Conservation (phyloP, 305 asterid genomes). For the Salvia sclarea region DNA sequence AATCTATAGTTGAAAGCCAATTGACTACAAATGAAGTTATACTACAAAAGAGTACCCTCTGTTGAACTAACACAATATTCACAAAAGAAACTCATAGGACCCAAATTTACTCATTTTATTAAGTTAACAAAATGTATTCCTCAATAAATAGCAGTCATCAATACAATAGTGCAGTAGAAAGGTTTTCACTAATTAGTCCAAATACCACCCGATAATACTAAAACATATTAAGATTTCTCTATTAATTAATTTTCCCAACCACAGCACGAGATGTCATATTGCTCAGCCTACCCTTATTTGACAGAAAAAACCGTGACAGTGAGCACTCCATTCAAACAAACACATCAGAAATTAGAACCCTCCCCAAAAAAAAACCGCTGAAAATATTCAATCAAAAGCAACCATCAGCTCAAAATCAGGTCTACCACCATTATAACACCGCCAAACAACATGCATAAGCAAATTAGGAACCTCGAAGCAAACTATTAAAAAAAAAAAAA, state of each 20-base stretch:
- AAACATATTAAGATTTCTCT: background rate
- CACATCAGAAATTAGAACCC: no score
- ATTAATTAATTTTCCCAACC: no score
- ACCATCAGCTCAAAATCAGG: slow-evolving; percentile 19
- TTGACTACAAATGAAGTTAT: background rate
- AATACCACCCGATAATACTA: background rate
- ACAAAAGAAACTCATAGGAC: background rate
- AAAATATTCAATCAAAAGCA: background rate
- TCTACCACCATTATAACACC: slow-evolving; percentile 23
- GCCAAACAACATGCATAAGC: no score
- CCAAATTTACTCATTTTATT: background rate
- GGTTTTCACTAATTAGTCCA: slow-evolving; percentile 3
- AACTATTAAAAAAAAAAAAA: background rate
- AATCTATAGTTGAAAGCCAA: background rate
- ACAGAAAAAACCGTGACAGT: no score
- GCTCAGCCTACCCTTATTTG: no score
- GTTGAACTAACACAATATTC: slow-evolving; percentile 2
- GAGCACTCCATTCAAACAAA: no score
- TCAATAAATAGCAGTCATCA: background rate
- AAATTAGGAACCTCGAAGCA: slow-evolving; percentile 9
- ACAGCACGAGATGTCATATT: no score
- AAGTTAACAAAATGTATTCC: background rate
- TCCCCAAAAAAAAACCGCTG: no score
- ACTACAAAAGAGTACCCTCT: background rate
- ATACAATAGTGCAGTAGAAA: background rate